Conservation (phyloP, 192 early-diverging fungal genomes). For the Allomyces macrogynus region DNA sequence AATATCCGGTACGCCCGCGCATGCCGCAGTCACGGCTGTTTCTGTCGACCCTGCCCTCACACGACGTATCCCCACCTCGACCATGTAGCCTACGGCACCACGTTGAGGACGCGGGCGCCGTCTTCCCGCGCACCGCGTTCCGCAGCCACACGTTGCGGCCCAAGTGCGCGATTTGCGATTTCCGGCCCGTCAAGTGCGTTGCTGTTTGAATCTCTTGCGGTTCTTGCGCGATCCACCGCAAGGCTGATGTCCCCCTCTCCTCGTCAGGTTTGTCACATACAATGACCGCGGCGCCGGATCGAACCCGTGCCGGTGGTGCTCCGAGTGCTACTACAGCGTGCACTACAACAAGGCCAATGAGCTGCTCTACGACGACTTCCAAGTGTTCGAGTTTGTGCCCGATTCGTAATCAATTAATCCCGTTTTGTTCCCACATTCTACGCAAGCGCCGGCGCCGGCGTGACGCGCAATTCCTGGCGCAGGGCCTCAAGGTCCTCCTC, state of each 20-base stretch:
- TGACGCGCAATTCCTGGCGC: slow-evolving; percentile 53
- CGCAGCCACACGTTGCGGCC: slow-evolving; percentile 24
- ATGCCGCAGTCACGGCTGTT: background rate
- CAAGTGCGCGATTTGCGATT: slow-evolving; percentile 42
- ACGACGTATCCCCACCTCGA: background rate
- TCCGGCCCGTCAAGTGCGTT: slow-evolving; percentile 27
- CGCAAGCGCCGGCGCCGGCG: slow-evolving; percentile 14
- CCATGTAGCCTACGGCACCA: slow-evolving; percentile 8
- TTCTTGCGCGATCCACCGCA: too few relatives aligned
- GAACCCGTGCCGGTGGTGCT: slow-evolving; percentile 48
- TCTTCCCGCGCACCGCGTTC: slow-evolving; percentile 34
- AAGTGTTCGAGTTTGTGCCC: slow-evolving; percentile 10
- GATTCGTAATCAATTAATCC: background rate
- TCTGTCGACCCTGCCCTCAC: too few relatives aligned
- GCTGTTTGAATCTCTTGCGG: too few relatives aligned
- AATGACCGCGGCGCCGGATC: slow-evolving; percentile 48
- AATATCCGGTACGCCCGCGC: slow-evolving; percentile 29
- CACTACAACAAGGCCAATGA: slow-evolving; percentile 9
- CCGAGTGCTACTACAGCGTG: slow-evolving; percentile 28
- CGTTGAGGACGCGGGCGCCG: slow-evolving; percentile 27
- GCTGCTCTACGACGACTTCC: slow-evolving; percentile 25
- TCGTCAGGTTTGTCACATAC: slow-evolving; percentile 21
- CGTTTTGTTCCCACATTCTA: background rate
- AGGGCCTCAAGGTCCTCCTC: slow-evolving; percentile 42
- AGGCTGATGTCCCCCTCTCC: too few relatives aligned